Base-by-base conservation (phyloP, 2,329 filamentous ascomycete species). In the Fusarium nelsonii region DNA sequence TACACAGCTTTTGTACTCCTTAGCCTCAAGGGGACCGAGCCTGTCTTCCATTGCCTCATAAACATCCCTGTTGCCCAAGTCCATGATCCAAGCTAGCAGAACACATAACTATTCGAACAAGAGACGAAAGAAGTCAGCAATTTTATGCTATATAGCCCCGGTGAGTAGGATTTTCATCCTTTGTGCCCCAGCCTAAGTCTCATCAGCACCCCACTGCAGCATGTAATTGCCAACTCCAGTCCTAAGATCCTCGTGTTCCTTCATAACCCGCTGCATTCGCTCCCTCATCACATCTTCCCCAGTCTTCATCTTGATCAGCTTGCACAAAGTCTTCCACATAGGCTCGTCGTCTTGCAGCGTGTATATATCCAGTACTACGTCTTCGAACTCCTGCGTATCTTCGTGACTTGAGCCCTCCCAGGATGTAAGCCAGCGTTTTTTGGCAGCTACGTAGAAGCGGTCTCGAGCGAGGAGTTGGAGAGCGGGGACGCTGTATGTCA, bases 401-500 rank as follows among this genome's bases (percentile, higher is more conserved):
- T 58, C 58, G 58, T 60, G 71, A 26, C 23, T 49, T 8, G 39
- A 32, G 4, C 5, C 44, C 4, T 28, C 4, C 62, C 62, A 65
- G 1, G 20, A 48, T n/a, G 16, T 28, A 4, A 65, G 18, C 62
- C 62, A 40, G 4, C 30, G 26, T 8, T 10, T 36, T 41, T 55
- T 36, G 20, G 69, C 74, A 0, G 62, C 70, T 1, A 62, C 67
- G 36, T 75, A 76, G 59, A 80, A 81, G 0, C 78, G 72, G 8
- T 78, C 65, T 8, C 71, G 58, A 1, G 77, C 71, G 5, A 79
- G 50, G 2, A 78, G 65, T 58, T 73, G 71, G 1, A 82, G 76
- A 0, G 75, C 63, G 2, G 74, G 69, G 3, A 81, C 75, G 14
- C 77, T 68, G 62, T 76, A 81, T 52, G 77, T 79, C 49, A 78